phyloP scores from a whole-genome alignment of 345 rosid genomes.

The Gossypium turneri region DNA sequence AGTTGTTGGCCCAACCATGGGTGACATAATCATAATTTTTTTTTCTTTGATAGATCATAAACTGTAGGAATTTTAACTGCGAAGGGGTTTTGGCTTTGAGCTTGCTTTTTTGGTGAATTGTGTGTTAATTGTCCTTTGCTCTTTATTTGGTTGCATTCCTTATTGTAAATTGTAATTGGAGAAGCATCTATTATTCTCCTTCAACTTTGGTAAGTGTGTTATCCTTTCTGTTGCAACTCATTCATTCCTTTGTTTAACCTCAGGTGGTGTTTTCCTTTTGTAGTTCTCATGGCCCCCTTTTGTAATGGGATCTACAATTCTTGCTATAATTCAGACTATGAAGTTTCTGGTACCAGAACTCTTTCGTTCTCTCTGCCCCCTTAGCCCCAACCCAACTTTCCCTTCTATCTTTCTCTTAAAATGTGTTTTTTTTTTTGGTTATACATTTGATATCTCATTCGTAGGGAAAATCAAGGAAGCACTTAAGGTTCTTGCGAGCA shows the following conservation, averaged over 20 bases:
- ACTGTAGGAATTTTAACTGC: slow-evolving; percentile 2
- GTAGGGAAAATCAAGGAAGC: slow-evolving; percentile 91
- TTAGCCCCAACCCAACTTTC: background rate
- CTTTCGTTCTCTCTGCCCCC: background rate
- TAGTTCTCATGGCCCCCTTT: slow-evolving; percentile 99
- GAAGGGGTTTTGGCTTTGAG: background rate
- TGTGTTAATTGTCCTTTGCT: slow-evolving; percentile 3
- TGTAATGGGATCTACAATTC: slow-evolving; percentile 87
- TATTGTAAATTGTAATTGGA: slow-evolving; percentile 9
- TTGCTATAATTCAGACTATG: slow-evolving; percentile 75
- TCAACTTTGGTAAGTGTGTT: slow-evolving; percentile 11
- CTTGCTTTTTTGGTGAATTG: slow-evolving; percentile 9
- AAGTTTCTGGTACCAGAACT: slow-evolving; percentile 68
- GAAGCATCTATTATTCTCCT: background rate
- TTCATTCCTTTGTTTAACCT: slow-evolving; percentile 42
- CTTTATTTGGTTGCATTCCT: background rate
- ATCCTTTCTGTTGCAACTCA: slow-evolving; percentile 32
- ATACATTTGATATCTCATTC: slow-evolving; percentile 24
- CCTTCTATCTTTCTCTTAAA: slow-evolving; percentile 11
- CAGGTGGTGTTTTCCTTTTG: slow-evolving; percentile 61
- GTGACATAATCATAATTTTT: background rate
- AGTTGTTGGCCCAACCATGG: background rate
- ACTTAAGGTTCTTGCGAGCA: slow-evolving; percentile 73
- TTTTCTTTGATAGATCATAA: slow-evolving; percentile 1
- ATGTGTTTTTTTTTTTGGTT: background rate